phyloP scores from a whole-genome alignment of 2,329 filamentous ascomycete genomes.

The Dothideomycetes sp. region DNA sequence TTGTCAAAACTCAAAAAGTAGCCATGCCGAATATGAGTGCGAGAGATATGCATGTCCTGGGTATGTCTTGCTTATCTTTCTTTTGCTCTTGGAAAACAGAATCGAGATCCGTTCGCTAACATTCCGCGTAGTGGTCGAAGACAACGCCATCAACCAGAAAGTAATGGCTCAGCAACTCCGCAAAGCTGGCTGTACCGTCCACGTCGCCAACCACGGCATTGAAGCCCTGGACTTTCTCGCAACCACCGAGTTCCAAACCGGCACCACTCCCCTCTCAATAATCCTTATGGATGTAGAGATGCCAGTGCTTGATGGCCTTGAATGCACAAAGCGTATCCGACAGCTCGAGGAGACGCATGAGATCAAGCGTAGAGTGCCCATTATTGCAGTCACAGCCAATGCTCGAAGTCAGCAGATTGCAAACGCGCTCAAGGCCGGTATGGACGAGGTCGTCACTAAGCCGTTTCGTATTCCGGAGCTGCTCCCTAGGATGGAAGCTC shows the following conservation, averaged over 20 bases:
- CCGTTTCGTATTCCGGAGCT: constrained; percentile 23
- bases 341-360: constrained; percentile 11
- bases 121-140: background rate
- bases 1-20: background rate
- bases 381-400: constrained; percentile 62
- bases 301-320: constrained; percentile 18
- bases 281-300: constrained; percentile 11
- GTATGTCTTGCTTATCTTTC: background rate
- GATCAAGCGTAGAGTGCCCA: background rate
- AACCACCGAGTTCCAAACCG: constrained; percentile 10
- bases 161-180: constrained; percentile 17
- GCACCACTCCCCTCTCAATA: constrained; percentile 4
- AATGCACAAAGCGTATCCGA: constrained; percentile 14
- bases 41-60: background rate
- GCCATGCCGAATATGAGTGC: background rate
- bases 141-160: constrained; percentile 19
- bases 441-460: constrained; percentile 22
- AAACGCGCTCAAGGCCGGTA: constrained; percentile 8
- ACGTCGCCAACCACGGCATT: constrained; percentile 15
- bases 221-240: constrained; percentile 17
- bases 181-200: constrained; percentile 15
- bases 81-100: background rate
- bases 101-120: too few relatives aligned
- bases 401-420: constrained; percentile 41
- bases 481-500: constrained; percentile 19